Conservation (phyloP, 768 basidiomycete genomes). For the Botryobasidium botryosum region DNA sequence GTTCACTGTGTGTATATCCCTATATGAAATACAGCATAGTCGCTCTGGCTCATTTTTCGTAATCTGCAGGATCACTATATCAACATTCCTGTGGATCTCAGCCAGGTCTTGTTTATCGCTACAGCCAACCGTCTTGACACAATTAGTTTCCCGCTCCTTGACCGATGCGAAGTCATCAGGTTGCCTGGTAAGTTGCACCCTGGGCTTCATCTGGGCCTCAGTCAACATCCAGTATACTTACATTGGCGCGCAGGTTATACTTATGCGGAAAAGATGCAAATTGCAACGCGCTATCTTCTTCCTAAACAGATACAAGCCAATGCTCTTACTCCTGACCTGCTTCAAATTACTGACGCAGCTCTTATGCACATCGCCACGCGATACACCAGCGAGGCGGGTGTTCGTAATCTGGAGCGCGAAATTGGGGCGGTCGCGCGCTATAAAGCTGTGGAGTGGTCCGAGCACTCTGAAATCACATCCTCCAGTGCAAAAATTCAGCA, state of each 20-base stretch:
- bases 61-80: conserved; percentile 67
- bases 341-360: conserved; percentile 52
- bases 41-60: background rate
- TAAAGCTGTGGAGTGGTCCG: conserved; percentile 86
- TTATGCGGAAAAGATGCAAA: conserved; percentile 81
- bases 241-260: conserved; percentile 43
- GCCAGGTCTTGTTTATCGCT: conserved; percentile 81
- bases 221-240: conserved; percentile 11
- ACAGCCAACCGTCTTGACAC: conserved; percentile 84
- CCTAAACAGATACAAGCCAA: conserved; percentile 78
- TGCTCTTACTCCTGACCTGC: conserved; percentile 42
- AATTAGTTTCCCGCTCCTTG: conserved; percentile 72
- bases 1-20: conserved; percentile 2
- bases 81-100: conserved; percentile 75
- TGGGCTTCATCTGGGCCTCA: background rate
- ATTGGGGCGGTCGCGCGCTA: conserved; percentile 77
- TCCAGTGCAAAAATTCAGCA: conserved; percentile 13
- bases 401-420: conserved; percentile 75
- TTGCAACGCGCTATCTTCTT: conserved; percentile 70
- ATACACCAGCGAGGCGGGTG: conserved; percentile 85
- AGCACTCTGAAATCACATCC: conserved; percentile 21
- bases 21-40: background rate
- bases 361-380: conserved; percentile 54
- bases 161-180: conserved; percentile 79
- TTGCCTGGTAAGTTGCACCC: conserved; percentile 36